Evolutionary conservation across 1,284 basidiomycete species (phyloP), one percentile per base, ranked within the genome.

Genomic region (Wallemia hederae): DNA sequence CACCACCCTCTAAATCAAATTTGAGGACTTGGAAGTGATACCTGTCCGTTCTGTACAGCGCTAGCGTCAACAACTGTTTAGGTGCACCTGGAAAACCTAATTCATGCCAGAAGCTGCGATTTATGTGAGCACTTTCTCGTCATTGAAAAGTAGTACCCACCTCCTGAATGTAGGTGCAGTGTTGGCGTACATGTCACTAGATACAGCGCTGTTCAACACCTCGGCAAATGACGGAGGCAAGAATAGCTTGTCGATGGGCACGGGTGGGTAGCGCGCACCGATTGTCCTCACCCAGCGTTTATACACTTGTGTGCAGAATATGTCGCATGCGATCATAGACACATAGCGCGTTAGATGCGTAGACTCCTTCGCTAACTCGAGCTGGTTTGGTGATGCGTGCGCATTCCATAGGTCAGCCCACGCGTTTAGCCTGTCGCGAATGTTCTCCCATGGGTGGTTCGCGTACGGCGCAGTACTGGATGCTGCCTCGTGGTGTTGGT

Each of bases 281-380:
- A 58, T 58, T 5, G 56, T 58, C 2, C 56, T 3, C 25, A 58
- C 27, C 56, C 56, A 58, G n/a, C 56, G 56, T n/a, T 58, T 58
- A 24, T 58, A 58, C 5, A 58, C 56, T 28, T 58, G 56, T 28
- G 56, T 28, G 56, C 56, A 58, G 24, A 58, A 58, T 11, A 58
- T 58, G 24, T 58, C 56, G 17, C 24, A 27, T 15, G 56, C 56
- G 11, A 58, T 28, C 24, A 58, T 26, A 9, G 15, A 7, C 15
- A 58, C 56, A 26, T 58, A 28, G 2, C n/a, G 19, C 19, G 25
- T 28, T 2, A 27, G 24, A 24, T 58, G 56, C 19, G 56, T 58
- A 3, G 56, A 58, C 56, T 58, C 56, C 25, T 17, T 26, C 24
- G 56, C 56, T 19, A 27, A 7, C n/a, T 58, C 25, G 7, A 58